phyloP scores from a whole-genome alignment of 1,284 basidiomycete genomes.

The Mrakiaceae sp. region DNA sequence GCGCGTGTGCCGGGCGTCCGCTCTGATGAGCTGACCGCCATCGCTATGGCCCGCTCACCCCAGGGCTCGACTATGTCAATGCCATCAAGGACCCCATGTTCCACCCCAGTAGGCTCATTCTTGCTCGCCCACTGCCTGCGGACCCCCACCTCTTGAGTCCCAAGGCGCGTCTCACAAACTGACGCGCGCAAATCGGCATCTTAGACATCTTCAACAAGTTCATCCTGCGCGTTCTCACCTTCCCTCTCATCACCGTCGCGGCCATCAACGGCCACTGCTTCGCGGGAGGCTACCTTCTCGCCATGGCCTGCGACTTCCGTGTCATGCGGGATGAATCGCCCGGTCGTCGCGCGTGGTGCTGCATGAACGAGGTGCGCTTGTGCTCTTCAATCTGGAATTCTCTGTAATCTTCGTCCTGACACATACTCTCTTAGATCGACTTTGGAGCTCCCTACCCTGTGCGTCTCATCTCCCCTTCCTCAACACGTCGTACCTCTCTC shows the following conservation, averaged over 20 bases:
- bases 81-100: slow-evolving; percentile 55
- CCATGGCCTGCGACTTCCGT: slow-evolving; percentile 76
- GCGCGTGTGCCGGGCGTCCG: slow-evolving; percentile 5
- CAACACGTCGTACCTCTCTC: background rate
- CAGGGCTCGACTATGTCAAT: slow-evolving; percentile 61
- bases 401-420: background rate
- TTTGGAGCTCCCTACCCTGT: slow-evolving; percentile 67
- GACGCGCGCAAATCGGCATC: background rate
- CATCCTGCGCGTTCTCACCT: slow-evolving; percentile 32
- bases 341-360: slow-evolving; percentile 67
- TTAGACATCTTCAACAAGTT: slow-evolving; percentile 34
- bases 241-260: slow-evolving; percentile 52
- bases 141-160: slow-evolving; percentile 1
- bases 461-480: background rate
- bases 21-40: background rate
- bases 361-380: slow-evolving; percentile 72
- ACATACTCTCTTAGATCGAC: slow-evolving; percentile 46
- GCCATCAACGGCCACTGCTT: slow-evolving; percentile 88
- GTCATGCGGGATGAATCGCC: slow-evolving; percentile 45
- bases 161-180: no score
- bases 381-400: background rate
- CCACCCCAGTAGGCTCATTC: slow-evolving; percentile 49
- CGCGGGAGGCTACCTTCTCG: slow-evolving; percentile 71
- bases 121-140: slow-evolving; percentile 15
- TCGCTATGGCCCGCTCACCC: background rate